Conservation (phyloP, 2,329 filamentous ascomycete species). For the Diplodia corticola region DNA sequence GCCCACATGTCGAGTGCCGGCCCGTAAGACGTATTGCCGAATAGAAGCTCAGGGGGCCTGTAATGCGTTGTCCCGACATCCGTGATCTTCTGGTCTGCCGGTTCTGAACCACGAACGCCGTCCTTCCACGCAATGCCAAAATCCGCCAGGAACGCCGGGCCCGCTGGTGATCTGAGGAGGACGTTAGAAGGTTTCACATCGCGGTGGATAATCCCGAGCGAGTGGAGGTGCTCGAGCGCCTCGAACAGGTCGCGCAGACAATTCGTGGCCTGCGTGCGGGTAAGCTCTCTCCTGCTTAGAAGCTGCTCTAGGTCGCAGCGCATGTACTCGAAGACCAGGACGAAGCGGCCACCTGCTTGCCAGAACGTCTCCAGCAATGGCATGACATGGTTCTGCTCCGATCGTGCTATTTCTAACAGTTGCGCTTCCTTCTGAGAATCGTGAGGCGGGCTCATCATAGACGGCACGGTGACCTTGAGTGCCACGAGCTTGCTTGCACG, state of each 20-base stretch:
- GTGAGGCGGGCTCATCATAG: slow-evolving; percentile 74
- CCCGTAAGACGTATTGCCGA: slow-evolving; percentile 75
- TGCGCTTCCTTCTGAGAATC: slow-evolving; percentile 77
- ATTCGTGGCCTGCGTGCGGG: slow-evolving; percentile 42
- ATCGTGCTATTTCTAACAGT: slow-evolving; percentile 63
- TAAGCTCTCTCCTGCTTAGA: slow-evolving; percentile 52
- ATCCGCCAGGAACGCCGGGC: slow-evolving; percentile 79
- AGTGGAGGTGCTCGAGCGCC: slow-evolving; percentile 72
- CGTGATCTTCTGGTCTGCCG: slow-evolving; percentile 70
- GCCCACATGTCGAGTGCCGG: slow-evolving; percentile 84
- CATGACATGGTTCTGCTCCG: slow-evolving; percentile 56
- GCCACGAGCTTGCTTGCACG: slow-evolving; percentile 54
- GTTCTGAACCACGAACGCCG: slow-evolving; percentile 59
- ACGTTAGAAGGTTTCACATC: slow-evolving; percentile 94
- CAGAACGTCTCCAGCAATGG: slow-evolving; percentile 70
- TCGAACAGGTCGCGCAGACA: slow-evolving; percentile 69
- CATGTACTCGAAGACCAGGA: slow-evolving; percentile 84
- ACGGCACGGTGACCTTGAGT: slow-evolving; percentile 81
- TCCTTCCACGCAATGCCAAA: slow-evolving; percentile 91
- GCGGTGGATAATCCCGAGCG: slow-evolving; percentile 78
- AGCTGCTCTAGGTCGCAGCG: slow-evolving; percentile 70
- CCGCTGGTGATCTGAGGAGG: slow-evolving; percentile 65
- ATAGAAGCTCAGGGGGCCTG: slow-evolving; percentile 84
- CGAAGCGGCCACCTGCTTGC: slow-evolving; percentile 68
- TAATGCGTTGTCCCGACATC: slow-evolving; percentile 94